These are phyloP conservation scores for Arctium minus DNA, from an alignment of 129 eudicot genomes.

Conservation along the genomic window DNA sequence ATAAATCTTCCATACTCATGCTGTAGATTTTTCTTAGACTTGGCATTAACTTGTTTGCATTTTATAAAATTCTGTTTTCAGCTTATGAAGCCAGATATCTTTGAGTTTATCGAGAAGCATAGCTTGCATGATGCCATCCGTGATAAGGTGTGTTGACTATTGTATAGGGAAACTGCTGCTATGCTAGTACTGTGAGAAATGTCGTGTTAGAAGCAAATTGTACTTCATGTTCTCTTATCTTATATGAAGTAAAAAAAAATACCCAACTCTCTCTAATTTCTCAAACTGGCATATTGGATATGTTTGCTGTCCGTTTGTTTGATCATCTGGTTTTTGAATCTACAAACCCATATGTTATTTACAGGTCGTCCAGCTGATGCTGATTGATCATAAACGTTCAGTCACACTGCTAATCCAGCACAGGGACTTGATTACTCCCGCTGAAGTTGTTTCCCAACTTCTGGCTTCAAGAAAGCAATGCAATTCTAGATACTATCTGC, in stretches of 20 bases:
- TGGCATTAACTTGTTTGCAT: conserved; percentile 9
- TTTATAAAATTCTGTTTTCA: conserved; percentile 28
- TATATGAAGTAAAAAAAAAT: background rate
- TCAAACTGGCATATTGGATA: background rate
- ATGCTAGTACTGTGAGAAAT: background rate
- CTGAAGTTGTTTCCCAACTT: conserved; percentile 88
- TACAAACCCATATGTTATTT: conserved; percentile 13
- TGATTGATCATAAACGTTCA: conserved; percentile 79
- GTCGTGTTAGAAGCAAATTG: background rate
- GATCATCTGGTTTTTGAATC: conserved; percentile 6
- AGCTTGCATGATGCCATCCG: conserved; percentile 77
- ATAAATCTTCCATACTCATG: conserved; percentile 1
- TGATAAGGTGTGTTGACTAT: conserved; percentile 60
- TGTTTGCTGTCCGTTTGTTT: background rate
- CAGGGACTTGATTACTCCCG: conserved; percentile 69
- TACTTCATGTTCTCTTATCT: background rate
- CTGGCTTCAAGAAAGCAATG: conserved; percentile 57
- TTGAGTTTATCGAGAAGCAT: conserved; percentile 89
- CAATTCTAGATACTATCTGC: conserved; percentile 67
- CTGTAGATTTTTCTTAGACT: background rate
- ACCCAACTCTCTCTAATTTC: background rate
- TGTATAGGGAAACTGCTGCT: too few species aligned
- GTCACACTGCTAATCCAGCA: conserved; percentile 62
- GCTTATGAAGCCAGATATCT: conserved; percentile 86
- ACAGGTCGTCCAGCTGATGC: conserved; percentile 90